These are phyloP conservation scores for Populus davidiana DNA, from an alignment of 345 rosid genomes.

Conservation along the genomic window DNA sequence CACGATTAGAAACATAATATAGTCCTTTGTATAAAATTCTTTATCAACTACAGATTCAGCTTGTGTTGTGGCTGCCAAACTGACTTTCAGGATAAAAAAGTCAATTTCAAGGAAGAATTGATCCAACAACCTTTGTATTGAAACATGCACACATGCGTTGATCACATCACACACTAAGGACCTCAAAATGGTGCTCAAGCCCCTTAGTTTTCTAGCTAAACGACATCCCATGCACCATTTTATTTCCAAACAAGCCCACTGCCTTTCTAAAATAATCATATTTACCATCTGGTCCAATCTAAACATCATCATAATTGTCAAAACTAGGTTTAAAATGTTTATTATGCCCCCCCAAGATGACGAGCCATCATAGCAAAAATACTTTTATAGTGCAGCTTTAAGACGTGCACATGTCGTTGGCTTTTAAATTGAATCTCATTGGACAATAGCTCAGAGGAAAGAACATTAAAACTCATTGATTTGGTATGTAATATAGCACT, in stretches of 20 bases:
- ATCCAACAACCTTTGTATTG: background rate
- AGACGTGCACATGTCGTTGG: too few relatives aligned
- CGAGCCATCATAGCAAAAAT: too few relatives aligned
- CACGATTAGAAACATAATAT: background rate
- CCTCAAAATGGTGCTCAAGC: slow-evolving; percentile 5
- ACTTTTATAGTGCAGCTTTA: fast-evolving
- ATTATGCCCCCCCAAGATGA: too few relatives aligned
- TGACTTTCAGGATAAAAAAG: too few relatives aligned
- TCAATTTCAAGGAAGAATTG: background rate
- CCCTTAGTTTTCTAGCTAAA: background rate
- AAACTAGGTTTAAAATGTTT: too few relatives aligned
- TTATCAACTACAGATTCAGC: too few relatives aligned
- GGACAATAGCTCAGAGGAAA: too few relatives aligned
- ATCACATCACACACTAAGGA: background rate
- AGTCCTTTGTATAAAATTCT: too few relatives aligned
- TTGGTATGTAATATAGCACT: too few relatives aligned
- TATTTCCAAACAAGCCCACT: background rate
- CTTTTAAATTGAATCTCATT: too few relatives aligned
- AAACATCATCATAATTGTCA: background rate
- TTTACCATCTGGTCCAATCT: background rate
- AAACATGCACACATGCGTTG: background rate
- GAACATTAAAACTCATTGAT: too few relatives aligned
- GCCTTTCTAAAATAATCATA: background rate
- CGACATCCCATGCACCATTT: background rate
- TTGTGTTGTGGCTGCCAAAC: too few relatives aligned